phyloP scores from a whole-genome alignment of 495 filamentous ascomycete genomes.

The Lichenothelia convexa region DNA sequence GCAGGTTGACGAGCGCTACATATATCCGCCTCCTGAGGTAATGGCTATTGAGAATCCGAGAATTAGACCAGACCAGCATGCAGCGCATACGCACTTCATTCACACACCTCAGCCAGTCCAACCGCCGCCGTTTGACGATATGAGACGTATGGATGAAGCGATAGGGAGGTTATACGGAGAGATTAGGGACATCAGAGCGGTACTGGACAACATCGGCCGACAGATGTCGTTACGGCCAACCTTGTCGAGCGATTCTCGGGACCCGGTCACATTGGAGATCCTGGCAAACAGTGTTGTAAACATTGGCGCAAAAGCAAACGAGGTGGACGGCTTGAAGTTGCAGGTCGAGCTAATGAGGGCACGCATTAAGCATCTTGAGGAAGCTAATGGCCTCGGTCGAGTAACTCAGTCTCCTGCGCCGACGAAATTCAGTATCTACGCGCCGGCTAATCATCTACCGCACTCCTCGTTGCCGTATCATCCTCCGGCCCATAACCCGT shows the following conservation, averaged over 20 bases:
- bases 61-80: no score
- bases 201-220: slow-evolving; percentile 9
- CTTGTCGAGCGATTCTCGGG: neutral
- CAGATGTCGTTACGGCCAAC: slow-evolving; percentile 5
- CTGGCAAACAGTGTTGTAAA: slow-evolving; percentile 10
- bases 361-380: slow-evolving; percentile 19
- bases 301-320: slow-evolving; percentile 15
- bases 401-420: no score
- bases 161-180: slow-evolving; percentile 14
- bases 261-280: slow-evolving; percentile 12
- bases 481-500: neutral
- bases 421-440: no score
- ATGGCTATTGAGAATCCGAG: no score
- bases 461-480: neutral
- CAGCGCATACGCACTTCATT: no score
- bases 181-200: slow-evolving; percentile 11
- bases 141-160: slow-evolving; percentile 10
- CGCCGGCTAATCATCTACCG: neutral
- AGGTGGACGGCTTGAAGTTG: slow-evolving; percentile 21
- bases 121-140: no score
- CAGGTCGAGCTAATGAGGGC: slow-evolving; percentile 21
- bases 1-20: no score
- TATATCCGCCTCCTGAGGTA: no score
- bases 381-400: no score
- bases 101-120: no score